Conservation (phyloP, 768 basidiomycete genomes). For the Fistulinella prunicolor region DNA sequence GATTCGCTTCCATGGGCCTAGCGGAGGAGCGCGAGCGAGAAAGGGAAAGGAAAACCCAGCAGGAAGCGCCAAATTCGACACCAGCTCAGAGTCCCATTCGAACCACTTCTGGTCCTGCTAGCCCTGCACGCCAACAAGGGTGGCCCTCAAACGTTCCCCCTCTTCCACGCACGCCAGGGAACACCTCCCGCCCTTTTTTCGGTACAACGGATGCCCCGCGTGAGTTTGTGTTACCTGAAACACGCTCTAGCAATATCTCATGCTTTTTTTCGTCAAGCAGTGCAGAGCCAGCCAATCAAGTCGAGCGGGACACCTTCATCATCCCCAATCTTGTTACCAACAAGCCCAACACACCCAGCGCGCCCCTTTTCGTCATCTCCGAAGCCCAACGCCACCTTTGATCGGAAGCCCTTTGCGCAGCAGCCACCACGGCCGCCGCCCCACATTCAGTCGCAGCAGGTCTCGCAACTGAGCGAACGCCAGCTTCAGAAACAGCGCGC, state of each 20-base stretch:
- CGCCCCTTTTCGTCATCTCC: slow-evolving; percentile 20
- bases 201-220: slow-evolving; percentile 7
- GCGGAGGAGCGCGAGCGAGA: slow-evolving; percentile 20
- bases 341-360: slow-evolving; percentile 19
- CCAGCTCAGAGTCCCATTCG: slow-evolving; percentile 15
- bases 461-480: slow-evolving; percentile 21
- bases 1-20: slow-evolving; percentile 30
- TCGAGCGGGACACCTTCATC: slow-evolving; percentile 14
- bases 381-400: slow-evolving; percentile 15
- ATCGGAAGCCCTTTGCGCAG: slow-evolving; percentile 21
- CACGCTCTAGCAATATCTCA: too few relatives aligned
- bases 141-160: slow-evolving; percentile 27
- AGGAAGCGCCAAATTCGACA: slow-evolving; percentile 1
- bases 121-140: slow-evolving; percentile 16
- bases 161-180: slow-evolving; percentile 27
- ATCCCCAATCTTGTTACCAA: slow-evolving; percentile 18
- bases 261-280: background rate
- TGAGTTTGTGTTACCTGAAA: slow-evolving; percentile 11
- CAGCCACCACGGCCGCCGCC: slow-evolving; percentile 13
- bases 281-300: slow-evolving; percentile 5
- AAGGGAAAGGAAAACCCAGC: slow-evolving; percentile 10
- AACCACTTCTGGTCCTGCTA: slow-evolving; percentile 5
- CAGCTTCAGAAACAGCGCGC: slow-evolving; percentile 26
- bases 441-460: slow-evolving; percentile 10
- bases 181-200: slow-evolving; percentile 10